Base-by-base conservation (phyloP, 2,329 filamentous ascomycete species). In the Alternaria metachromatica region DNA sequence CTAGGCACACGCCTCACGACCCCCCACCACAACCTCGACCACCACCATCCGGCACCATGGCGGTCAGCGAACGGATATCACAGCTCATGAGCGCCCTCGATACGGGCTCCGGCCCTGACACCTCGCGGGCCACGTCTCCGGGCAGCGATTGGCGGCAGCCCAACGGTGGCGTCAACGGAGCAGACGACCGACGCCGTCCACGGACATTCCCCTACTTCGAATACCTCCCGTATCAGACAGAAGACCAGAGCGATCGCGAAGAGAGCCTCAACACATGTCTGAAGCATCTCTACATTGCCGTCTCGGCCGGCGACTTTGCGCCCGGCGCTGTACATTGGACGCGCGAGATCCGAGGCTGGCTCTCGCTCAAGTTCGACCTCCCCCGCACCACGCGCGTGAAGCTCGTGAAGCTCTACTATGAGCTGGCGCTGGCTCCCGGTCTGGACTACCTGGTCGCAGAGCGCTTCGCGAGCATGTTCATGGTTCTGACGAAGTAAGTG, bases 281-380 rank as follows among this genome's bases (percentile, higher is more conserved):
- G 71, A 96, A 94, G 79, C 92, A 97, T 76, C 90, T 99, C 28
- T 98, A 97, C 80, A 92, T 97, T 72, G 89, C 95, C 61, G 86
- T 99, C 67, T 91, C 94, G 77, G 91, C 96, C 4, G 94, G 97
- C 69, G 96, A 99, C 81, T 98, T 98, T 81, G 90, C 92, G 23
- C 93, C 95, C 0, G 96, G 96, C 33, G 96, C 95, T 26, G 86
- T 97, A 65, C 95, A 99, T 81, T 99, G 96, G 96, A 97, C 96
- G 15, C 90, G 95, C 71, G 96, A 99, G 87, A 90, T 99, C 51
- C 89, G 94, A 77, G 93, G 92, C 81, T 99, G 96, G 96, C 86
- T 99, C 70, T 92, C 91, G 58, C 89, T 99, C 81, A 99, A 99
- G 85, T 99, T 99, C 78, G 95, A 99, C 82, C 93, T 97, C 78